Evolutionary conservation across 306 rosid genomes (phyloP).

Genomic region (Comarum palustre): DNA sequence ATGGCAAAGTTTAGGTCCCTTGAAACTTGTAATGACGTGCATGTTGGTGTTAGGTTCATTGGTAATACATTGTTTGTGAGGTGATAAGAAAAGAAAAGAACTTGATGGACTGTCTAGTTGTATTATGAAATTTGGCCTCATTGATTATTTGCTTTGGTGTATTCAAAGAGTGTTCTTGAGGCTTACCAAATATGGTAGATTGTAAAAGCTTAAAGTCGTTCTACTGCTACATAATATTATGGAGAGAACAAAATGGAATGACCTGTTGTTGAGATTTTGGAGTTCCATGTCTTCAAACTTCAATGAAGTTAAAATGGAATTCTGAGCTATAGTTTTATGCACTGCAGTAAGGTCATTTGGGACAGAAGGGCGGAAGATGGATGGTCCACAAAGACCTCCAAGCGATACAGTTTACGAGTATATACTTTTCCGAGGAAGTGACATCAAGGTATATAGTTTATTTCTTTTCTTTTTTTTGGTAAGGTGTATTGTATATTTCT

Average conservation of each 20-base stretch:
- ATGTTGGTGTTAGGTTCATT: neutral
- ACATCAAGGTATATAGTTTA: slow-evolving; percentile 63
- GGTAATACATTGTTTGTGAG: neutral
- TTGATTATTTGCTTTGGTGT: neutral
- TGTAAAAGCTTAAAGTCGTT: neutral
- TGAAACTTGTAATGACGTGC: neutral
- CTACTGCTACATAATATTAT: neutral
- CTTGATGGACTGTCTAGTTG: neutral
- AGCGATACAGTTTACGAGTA: slow-evolving; percentile 84
- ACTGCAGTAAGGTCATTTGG: slow-evolving; percentile 85
- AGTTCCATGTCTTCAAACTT: neutral
- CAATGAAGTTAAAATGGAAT: neutral
- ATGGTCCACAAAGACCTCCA: slow-evolving; percentile 85
- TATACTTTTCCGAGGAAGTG: slow-evolving; percentile 89
- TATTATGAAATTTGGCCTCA: neutral
- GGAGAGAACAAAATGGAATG: neutral
- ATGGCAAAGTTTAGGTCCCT: neutral
- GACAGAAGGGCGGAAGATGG: slow-evolving; percentile 93
- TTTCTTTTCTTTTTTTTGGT: neutral
- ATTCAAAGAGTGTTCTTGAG: neutral
- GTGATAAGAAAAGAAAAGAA: neutral
- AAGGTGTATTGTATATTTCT: no score
- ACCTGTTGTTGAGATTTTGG: neutral
- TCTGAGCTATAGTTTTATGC: slow-evolving; percentile 17
- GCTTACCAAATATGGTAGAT: neutral